phyloP scores from a whole-genome alignment of 1,139 yeast species.

The Yamadazyma atlantica region DNA sequence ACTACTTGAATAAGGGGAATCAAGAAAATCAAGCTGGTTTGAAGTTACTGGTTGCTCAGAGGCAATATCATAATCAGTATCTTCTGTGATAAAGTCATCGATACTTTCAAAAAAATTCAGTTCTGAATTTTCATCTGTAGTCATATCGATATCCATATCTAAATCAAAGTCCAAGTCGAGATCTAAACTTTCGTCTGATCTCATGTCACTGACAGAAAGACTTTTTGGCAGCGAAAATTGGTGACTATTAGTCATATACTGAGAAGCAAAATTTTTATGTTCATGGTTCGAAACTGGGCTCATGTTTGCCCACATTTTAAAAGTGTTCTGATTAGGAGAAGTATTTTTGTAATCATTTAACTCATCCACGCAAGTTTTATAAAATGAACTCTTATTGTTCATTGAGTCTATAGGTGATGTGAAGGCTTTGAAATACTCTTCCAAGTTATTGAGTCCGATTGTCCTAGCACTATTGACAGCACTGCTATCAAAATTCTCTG shows the following conservation, averaged over 20 bases:
- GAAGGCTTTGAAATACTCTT: neutral
- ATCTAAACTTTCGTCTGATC: neutral
- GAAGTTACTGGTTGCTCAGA: neutral
- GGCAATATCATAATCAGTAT: neutral
- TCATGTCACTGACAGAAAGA: neutral
- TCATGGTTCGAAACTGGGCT: neutral
- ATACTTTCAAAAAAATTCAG: neutral
- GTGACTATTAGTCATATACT: neutral
- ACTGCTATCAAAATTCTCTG: neutral
- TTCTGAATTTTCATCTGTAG: neutral
- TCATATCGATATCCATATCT: neutral
- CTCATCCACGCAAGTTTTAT: constrained; percentile 4
- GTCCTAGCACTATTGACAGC: neutral
- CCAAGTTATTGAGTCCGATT: neutral
- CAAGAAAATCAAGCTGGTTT: neutral
- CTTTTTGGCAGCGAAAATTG: neutral
- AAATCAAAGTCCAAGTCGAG: neutral
- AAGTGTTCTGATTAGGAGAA: constrained; percentile 6
- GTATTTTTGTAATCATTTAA: constrained; percentile 3
- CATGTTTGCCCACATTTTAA: neutral
- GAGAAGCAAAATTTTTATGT: neutral
- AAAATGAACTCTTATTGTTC: constrained; percentile 14
- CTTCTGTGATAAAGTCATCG: neutral
- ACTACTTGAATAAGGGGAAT: neutral
- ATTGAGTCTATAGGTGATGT: neutral